Evolutionary conservation across 345 rosid genomes (phyloP), one percentile per base, ranked within the genome.

Genomic region (Carallia brachiata): DNA sequence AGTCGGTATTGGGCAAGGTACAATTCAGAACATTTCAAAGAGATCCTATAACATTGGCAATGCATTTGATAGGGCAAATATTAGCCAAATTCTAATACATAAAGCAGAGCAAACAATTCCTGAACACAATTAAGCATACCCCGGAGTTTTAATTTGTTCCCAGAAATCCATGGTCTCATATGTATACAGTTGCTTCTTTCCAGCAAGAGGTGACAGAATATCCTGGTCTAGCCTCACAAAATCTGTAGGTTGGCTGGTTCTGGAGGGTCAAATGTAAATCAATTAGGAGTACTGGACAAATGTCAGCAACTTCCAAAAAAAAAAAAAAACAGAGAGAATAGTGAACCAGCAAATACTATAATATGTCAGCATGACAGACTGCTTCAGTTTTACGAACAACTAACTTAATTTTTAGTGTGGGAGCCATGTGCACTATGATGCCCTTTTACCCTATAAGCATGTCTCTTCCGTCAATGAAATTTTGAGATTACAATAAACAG

Each of bases 91-190:
- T 47, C 28, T 32, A 65, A 36, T 36, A 19, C 15, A 31, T 31
- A 8, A 36, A 28, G 16, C 5, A 64, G 67, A 60, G 12, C 30
- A 65, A 52, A 67, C 5, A 55, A 23, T 3, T 44, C 13, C 55
- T 39, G 40, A 23, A 17, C 3, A 31, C 19, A 6, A 15, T 10
- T 66, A 31, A 31, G 7, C n/a, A 78, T 77, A 93, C 98, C 98
- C 98, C 4, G 98, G 97, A 74, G 98, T 86, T 77, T 93, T 93
- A 36, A 93, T 87, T 80, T 93, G 98, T 80, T 93, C 98, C 97
- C 97, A 93, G 84, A 91, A 91, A 77, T 93, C 91, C 88, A 74
- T 77, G 47, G 98, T 89, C 75, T 93, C 96, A 23, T 90, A 91
- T 69, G 92, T 84, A 66, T 89, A 93, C 2, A 91, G 73, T 71